Base-by-base conservation (phyloP, 768 basidiomycete species). In the Hemileccinum impolitum region DNA sequence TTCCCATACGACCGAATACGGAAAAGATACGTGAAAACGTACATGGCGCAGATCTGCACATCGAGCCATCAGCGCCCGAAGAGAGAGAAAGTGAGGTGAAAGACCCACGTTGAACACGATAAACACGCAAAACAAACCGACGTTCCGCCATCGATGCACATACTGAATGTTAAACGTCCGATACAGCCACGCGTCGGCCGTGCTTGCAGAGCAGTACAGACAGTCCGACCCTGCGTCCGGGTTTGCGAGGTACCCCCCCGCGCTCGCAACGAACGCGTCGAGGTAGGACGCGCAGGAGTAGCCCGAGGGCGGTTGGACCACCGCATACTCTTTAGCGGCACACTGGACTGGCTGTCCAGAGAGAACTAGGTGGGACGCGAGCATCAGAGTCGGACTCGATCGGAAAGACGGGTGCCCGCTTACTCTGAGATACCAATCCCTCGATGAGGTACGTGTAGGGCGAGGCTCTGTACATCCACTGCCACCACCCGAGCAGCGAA, bases 381-480 rank as follows among this genome's bases (percentile, higher is more conserved):
- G 28, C 4, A 12, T 30, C 9, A 30, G 8, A 30, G 28, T 12
- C 28, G 28, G 28, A 12, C 28, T 30, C 3, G 28, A 30, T 30
- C 28, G 28, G 11, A 30, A 30, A 8, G 28, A 12, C 28, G 28
- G 28, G 23, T 3, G 23, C 23, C 6, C 23, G 12, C 39, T 53
- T 57, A 86, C 85, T 66, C 62, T 74, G 69, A 0, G 72, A 68
- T 8, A 70, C 54, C 19, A 78, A 52, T 26, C 67, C 74, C 43
- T 81, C 80, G 47, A 84, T 71, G 23, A 84, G 65, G 54, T 84
- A 83, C 1, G 77, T 77, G 60, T 71, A 80, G 0, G 80, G 79
- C 3, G 78, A 79, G 25, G 76, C 8, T 47, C 61, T 71, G 52
- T 76, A 87, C 84, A 86, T 84, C 84, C 85, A 87, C 44, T 66